These are phyloP conservation scores for Populus hybrid DNA, from an alignment of 441 rosid genomes.

Conservation along the genomic window DNA sequence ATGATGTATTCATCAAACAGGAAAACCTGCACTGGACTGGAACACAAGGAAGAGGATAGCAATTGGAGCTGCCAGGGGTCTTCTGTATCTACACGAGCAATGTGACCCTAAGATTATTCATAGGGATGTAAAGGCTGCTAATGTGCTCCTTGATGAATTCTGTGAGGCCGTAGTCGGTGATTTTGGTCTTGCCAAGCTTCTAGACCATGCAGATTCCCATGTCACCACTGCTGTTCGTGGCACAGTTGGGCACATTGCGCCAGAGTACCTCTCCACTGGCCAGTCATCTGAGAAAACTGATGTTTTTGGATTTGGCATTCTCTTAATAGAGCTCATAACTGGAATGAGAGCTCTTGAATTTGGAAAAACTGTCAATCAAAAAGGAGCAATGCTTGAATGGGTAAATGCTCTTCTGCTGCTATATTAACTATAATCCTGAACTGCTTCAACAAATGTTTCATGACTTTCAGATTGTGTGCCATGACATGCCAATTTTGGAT, in stretches of 20 bases:
- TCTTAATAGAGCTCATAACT: slow-evolving; percentile 81
- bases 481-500: not conserved
- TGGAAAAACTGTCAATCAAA: slow-evolving; percentile 69
- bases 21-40: slow-evolving; percentile 81
- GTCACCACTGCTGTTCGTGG: slow-evolving; percentile 93
- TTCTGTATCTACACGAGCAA: slow-evolving; percentile 83
- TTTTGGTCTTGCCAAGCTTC: slow-evolving; percentile 88
- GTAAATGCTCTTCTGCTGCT: slow-evolving; percentile 36
- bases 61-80: slow-evolving; percentile 80
- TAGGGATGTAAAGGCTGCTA: slow-evolving; percentile 90
- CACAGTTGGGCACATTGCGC: slow-evolving; percentile 91
- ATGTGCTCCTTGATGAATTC: slow-evolving; percentile 70
- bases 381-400: slow-evolving; percentile 94
- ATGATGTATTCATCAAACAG: slow-evolving; percentile 28
- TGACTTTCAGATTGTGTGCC: not conserved
- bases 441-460: not conserved
- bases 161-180: slow-evolving; percentile 89
- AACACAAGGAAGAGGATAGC: slow-evolving; percentile 80
- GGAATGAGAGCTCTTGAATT: slow-evolving; percentile 91
- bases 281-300: slow-evolving; percentile 93
- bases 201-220: slow-evolving; percentile 82
- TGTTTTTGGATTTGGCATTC: slow-evolving; percentile 89
- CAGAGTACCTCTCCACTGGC: slow-evolving; percentile 85
- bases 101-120: slow-evolving; percentile 93
- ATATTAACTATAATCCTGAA: too few species aligned